phyloP scores from a whole-genome alignment of 345 rosid species.

The Geranium brycei region DNA sequence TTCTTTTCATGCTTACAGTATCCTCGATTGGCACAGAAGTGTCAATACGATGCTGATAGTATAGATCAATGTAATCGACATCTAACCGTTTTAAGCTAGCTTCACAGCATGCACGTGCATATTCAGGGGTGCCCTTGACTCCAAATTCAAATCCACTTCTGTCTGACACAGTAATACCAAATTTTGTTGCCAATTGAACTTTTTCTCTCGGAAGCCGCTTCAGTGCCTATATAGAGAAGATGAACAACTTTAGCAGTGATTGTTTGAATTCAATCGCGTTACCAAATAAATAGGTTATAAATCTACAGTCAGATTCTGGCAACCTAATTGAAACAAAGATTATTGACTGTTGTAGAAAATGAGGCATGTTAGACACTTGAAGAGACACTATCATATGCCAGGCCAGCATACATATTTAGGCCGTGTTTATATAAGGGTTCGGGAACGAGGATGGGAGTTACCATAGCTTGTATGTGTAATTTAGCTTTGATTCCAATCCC shows the following conservation, averaged over 20 bases:
- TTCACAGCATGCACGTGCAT: constrained; percentile 40
- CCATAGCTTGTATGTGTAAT: no score
- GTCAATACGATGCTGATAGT: constrained; percentile 44
- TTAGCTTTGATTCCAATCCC: no score
- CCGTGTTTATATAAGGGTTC: no score
- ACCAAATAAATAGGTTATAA: no score
- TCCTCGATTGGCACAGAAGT: constrained; percentile 43
- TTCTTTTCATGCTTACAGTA: constrained; percentile 17
- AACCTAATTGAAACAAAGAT: no score
- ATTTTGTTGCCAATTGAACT: constrained; percentile 44
- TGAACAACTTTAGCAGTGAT: background rate
- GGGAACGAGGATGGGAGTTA: no score
- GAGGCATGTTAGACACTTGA: no score
- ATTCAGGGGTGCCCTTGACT: constrained; percentile 29
- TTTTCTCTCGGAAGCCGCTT: constrained; percentile 41
- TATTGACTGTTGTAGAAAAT: no score
- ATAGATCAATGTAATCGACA: constrained; percentile 42
- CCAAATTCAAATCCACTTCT: constrained; percentile 8
- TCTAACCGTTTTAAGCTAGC: constrained; percentile 36
- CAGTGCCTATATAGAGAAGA: constrained; percentile 19
- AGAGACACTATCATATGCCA: no score
- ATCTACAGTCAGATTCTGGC: no score
- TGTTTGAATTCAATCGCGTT: no score
- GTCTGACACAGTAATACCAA: constrained; percentile 13
- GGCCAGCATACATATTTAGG: no score